Evolutionary conservation across 768 basidiomycete genomes (phyloP).

Genomic region (Boletus coccyginus): DNA sequence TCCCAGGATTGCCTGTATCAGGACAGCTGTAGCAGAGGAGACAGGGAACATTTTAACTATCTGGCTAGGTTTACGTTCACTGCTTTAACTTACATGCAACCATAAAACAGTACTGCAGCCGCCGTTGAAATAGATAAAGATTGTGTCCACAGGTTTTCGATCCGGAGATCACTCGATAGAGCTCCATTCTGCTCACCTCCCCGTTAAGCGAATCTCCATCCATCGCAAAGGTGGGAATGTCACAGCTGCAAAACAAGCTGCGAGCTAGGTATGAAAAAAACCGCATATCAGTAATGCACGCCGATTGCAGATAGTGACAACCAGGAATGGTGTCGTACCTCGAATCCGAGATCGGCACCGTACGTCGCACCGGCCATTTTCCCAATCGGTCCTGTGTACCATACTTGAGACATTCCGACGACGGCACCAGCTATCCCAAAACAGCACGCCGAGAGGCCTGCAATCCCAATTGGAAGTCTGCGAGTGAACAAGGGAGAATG

Average conservation of each 20-base stretch:
- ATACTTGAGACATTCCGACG: constrained; percentile 50
- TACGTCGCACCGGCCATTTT: constrained; percentile 37
- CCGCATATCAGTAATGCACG: no score
- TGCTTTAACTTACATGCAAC: no score
- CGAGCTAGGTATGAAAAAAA: constrained; percentile 19
- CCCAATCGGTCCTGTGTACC: constrained; percentile 53
- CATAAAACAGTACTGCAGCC: no score
- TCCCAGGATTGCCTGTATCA: no score
- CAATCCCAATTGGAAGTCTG: constrained; percentile 48
- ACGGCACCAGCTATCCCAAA: constrained; percentile 49
- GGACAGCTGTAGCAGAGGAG: no score
- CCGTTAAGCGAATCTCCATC: constrained; percentile 45
- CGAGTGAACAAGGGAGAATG: not conserved
- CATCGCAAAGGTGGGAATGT: constrained; percentile 47
- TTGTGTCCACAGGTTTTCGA: no score
- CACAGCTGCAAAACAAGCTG: constrained; percentile 45
- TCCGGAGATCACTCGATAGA: not conserved
- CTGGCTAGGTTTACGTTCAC: no score
- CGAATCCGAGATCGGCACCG: constrained; percentile 56
- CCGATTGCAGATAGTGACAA: no score
- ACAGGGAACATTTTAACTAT: no score
- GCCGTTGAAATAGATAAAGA: no score
- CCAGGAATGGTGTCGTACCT: constrained; percentile 30
- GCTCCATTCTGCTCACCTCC: constrained; percentile 24
- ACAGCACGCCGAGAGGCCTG: constrained; percentile 45